Conservation (phyloP, 2,329 filamentous ascomycete genomes). For the Colletotrichum lindemuthianum region DNA sequence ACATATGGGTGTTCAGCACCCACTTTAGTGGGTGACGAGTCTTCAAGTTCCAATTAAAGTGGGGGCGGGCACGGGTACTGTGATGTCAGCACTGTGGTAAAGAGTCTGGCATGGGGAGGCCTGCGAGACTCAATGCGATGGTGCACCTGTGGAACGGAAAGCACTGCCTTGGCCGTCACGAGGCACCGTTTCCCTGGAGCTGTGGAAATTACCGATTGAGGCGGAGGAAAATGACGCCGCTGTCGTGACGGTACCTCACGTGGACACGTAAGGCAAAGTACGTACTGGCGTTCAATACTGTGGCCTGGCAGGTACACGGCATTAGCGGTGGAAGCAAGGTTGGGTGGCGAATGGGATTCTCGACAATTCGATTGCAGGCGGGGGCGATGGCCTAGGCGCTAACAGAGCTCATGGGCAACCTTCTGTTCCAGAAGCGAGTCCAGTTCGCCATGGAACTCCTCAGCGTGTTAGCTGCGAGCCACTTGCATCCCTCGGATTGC, state of each 20-base stretch:
- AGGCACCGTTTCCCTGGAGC: slow-evolving; percentile 3
- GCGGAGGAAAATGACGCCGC: slow-evolving; percentile 25
- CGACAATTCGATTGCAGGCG: slow-evolving; percentile 32
- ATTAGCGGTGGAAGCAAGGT: neutral
- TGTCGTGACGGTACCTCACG: slow-evolving; percentile 13
- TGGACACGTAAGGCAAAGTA: slow-evolving; percentile 1
- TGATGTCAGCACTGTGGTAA: neutral
- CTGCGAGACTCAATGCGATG: neutral
- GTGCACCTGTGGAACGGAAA: slow-evolving; percentile 7
- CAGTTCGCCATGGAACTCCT: slow-evolving; percentile 24
- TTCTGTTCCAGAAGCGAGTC: slow-evolving; percentile 1
- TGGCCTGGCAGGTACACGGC: neutral
- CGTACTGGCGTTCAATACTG: neutral
- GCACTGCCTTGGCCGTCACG: slow-evolving; percentile 27
- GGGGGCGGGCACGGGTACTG: no score
- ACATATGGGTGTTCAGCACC: no score
- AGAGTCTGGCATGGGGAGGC: slow-evolving; percentile 18
- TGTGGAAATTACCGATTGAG: slow-evolving; percentile 30
- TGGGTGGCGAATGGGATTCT: slow-evolving; percentile 36
- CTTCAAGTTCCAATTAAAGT: no score
- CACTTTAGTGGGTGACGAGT: no score
- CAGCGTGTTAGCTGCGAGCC: neutral
- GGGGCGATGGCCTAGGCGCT: slow-evolving; percentile 2
- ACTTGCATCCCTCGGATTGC: slow-evolving; percentile 3
- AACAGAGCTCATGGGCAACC: neutral